These are phyloP conservation scores for Sphaerostilbella broomeana DNA, from an alignment of 2,329 filamentous ascomycete species.

Conservation along the genomic window DNA sequence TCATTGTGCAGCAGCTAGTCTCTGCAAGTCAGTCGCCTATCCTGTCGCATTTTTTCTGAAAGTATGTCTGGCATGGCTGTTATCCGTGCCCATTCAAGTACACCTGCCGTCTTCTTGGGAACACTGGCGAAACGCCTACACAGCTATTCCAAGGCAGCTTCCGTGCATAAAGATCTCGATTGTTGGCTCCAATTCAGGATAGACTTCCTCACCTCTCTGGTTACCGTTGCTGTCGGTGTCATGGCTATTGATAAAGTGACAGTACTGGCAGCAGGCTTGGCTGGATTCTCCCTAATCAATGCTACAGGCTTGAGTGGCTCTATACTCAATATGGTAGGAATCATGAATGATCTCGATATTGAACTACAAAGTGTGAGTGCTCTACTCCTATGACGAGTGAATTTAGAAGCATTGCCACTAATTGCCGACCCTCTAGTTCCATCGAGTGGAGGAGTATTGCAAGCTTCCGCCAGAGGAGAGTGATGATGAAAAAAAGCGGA, in stretches of 20 bases:
- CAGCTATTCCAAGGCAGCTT: conserved; percentile 30
- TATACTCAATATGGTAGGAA: conserved; percentile 37
- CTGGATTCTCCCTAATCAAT: conserved; percentile 43
- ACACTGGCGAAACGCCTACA: conserved; percentile 31
- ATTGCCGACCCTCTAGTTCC: no score
- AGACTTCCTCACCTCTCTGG: conserved; percentile 37
- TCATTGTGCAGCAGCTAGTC: conserved; percentile 28
- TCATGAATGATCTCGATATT: conserved; percentile 41
- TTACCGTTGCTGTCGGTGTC: conserved; percentile 35
- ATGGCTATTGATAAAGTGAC: conserved; percentile 36
- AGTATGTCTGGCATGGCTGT: conserved; percentile 34
- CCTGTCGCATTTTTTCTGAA: conserved; percentile 40
- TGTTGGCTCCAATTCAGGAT: conserved; percentile 42
- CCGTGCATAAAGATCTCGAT: conserved; percentile 40
- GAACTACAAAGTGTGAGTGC: conserved; percentile 42
- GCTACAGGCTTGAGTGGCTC: conserved; percentile 38
- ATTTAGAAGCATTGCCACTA: no score
- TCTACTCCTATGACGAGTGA: no score
- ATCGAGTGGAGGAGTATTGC: conserved; percentile 32
- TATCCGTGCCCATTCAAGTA: conserved; percentile 37
- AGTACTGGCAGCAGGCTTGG: conserved; percentile 36
- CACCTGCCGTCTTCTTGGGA: conserved; percentile 39
- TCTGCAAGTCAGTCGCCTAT: conserved; percentile 36
- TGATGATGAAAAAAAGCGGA: conserved; percentile 19
- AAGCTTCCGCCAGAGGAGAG: conserved; percentile 28